These are phyloP conservation scores for Solanum paucissectum DNA, from an alignment of 257 asterid genomes.

Conservation along the genomic window DNA sequence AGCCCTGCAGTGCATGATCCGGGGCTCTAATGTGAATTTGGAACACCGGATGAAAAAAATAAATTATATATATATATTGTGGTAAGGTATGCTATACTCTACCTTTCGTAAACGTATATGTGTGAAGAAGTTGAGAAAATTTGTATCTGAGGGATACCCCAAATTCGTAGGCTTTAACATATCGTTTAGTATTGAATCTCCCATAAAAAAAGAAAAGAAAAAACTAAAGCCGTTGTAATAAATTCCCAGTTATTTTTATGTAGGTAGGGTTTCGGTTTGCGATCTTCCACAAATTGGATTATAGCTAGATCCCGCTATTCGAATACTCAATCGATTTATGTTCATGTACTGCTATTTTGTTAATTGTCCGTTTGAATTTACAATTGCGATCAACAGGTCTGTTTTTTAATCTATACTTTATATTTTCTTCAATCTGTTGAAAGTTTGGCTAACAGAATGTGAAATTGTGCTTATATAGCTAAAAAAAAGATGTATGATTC, in stretches of 20 bases:
- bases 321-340: not conserved
- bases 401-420: not conserved
- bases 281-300: not conserved
- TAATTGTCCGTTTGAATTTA: not conserved
- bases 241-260: not conserved
- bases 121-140: not conserved
- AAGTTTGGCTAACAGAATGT: not conserved
- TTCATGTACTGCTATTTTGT: not conserved
- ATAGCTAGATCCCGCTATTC: not conserved
- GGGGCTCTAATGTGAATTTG: too few relatives aligned
- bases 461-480: not conserved
- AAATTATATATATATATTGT: too few relatives aligned
- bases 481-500: not conserved
- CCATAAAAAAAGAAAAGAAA: too few relatives aligned
- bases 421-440: not conserved
- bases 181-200: too few relatives aligned
- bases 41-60: too few relatives aligned
- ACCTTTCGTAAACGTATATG: not conserved
- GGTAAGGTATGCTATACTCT: not conserved
- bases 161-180: too few relatives aligned
- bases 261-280: constrained; percentile 12
- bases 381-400: not conserved
- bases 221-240: not conserved
- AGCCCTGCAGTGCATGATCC: too few relatives aligned
- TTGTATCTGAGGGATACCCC: too few relatives aligned